phyloP scores from a whole-genome alignment of 208 protist genomes.

The Crithidia sp. region DNA sequence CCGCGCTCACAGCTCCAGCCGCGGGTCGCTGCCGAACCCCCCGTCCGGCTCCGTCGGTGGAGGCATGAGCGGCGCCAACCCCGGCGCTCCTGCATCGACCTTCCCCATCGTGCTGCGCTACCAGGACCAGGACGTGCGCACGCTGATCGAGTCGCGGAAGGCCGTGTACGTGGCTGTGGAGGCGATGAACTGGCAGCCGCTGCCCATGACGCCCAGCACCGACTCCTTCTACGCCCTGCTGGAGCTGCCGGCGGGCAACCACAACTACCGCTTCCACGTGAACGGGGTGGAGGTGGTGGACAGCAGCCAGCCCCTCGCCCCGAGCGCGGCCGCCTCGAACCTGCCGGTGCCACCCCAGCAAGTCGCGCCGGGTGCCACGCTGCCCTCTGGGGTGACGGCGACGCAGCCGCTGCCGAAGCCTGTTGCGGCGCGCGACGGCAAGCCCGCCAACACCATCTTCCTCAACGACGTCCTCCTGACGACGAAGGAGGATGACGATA shows the following conservation, averaged over 20 bases:
- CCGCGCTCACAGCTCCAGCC: constrained; percentile 13
- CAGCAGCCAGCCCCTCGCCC: constrained; percentile 68
- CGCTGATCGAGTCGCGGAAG: constrained; percentile 50
- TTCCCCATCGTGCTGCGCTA: constrained; percentile 87
- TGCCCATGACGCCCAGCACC: constrained; percentile 83
- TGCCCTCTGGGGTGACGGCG: constrained; percentile 8
- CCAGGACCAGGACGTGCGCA: constrained; percentile 59
- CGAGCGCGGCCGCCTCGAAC: constrained; percentile 12
- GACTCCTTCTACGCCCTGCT: constrained; percentile 89
- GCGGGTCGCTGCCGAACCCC: constrained; percentile 16
- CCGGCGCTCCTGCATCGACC: constrained; percentile 12
- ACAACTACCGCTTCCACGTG: constrained; percentile 86
- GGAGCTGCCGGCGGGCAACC: constrained; percentile 73
- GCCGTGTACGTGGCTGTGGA: constrained; percentile 68
- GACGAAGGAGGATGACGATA: constrained; percentile 82
- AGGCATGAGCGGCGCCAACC: background rate
- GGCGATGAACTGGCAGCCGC: constrained; percentile 65
- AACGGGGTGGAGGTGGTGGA: constrained; percentile 78
- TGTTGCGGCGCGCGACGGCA: constrained; percentile 46
- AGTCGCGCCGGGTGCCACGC: background rate
- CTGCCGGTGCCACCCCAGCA: constrained; percentile 15
- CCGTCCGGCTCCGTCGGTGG: constrained; percentile 8
- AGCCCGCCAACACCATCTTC: constrained; percentile 69
- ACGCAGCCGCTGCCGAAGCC: constrained; percentile 38
- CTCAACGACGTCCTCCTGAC: constrained; percentile 76